A percentile compares a stretch with the other conserved stretches of the same genome.
phyloP scores from a whole-genome alignment of 1,139 yeast species.

The Suhomyces atakaporum region DNA sequence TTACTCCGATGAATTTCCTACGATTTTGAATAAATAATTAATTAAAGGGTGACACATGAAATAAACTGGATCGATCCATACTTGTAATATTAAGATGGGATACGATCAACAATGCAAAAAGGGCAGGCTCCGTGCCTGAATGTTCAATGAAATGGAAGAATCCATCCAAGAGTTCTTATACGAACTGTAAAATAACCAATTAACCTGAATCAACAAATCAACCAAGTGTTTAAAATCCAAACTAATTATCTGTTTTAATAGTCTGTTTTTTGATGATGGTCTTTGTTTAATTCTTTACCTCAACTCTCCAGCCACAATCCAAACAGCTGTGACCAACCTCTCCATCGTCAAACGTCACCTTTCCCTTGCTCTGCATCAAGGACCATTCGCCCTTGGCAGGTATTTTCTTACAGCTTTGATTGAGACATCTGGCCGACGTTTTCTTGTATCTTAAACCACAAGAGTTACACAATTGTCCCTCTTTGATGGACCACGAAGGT shows the following conservation, averaged over 20 bases:
- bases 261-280: not conserved
- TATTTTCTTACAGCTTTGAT: conserved; percentile 72
- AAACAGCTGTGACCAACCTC: conserved; percentile 59
- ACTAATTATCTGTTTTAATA: not conserved
- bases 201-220: too few relatives aligned
- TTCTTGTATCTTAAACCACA: conserved; percentile 95
- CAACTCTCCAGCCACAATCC: conserved; percentile 61
- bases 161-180: too few relatives aligned
- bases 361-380: conserved; percentile 75
- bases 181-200: too few relatives aligned
- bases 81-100: conserved; percentile 9
- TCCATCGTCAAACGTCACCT: conserved; percentile 43
- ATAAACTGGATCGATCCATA: conserved; percentile 3
- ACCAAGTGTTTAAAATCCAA: too few relatives aligned
- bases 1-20: too few relatives aligned
- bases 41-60: not conserved
- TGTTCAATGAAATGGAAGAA: too few relatives aligned
- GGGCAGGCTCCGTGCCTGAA: too few relatives aligned
- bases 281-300: conserved; percentile 30
- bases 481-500: conserved; percentile 88
- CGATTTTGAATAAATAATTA: too few relatives aligned
- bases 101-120: too few relatives aligned
- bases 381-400: conserved; percentile 98
- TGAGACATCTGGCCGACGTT: conserved; percentile 87
- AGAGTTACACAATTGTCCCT: conserved; percentile 93